Percentiles rank a stretch among this genome's conserved stretches.
Conservation (phyloP, 345 rosid genomes). For the Lumnitzera littorea region DNA sequence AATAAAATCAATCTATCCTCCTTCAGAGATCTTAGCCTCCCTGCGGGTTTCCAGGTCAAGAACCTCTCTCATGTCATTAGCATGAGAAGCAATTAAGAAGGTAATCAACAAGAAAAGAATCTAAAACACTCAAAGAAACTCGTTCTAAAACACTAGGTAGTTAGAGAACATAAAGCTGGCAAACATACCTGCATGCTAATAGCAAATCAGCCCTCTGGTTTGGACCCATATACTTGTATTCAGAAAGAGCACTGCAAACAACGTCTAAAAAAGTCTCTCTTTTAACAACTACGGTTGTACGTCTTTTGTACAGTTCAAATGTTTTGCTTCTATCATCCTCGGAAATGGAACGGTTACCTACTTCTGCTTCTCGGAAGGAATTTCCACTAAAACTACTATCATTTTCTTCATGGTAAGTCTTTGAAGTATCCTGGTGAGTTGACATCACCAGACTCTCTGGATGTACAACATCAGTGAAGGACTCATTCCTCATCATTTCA, state of each 20-base stretch:
- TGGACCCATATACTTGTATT: constrained; percentile 89
- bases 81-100: too few relatives aligned
- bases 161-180: background rate
- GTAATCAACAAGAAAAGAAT: too few relatives aligned
- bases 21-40: too few relatives aligned
- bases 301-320: constrained; percentile 85
- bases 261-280: constrained; percentile 68
- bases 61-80: too few relatives aligned
- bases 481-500: constrained; percentile 54
- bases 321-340: constrained; percentile 31
- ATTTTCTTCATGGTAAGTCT: constrained; percentile 22
- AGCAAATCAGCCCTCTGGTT: constrained; percentile 92
- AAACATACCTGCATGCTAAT: constrained; percentile 89
- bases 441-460: constrained; percentile 29
- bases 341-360: constrained; percentile 11
- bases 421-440: constrained; percentile 14
- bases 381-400: constrained; percentile 18
- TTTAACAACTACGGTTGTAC: constrained; percentile 66
- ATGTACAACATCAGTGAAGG: constrained; percentile 25
- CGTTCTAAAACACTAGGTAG: too few relatives aligned
- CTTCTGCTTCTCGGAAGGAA: constrained; percentile 18
- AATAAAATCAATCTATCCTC: too few relatives aligned
- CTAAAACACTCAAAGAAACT: too few relatives aligned
- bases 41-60: too few relatives aligned
- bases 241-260: constrained; percentile 74